Conservation (phyloP, 2,329 filamentous ascomycete genomes). For the Colletotrichum tofieldiae region DNA sequence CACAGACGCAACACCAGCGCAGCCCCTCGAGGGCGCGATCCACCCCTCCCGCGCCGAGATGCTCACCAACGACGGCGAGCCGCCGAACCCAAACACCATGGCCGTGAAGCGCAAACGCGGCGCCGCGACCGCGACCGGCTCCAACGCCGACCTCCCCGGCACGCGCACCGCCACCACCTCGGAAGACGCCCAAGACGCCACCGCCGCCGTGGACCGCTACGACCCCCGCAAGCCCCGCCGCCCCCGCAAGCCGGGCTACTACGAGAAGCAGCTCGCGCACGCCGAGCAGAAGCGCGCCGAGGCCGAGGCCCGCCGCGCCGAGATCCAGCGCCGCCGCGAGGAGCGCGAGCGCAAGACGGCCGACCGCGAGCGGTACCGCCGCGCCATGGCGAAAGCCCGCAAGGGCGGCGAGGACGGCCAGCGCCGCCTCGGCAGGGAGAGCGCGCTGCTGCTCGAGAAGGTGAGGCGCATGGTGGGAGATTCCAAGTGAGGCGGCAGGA, state of each 20-base stretch:
- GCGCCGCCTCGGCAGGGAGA: slow-evolving; percentile 87
- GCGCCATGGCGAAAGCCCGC: slow-evolving; percentile 81
- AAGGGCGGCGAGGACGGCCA: slow-evolving; percentile 78
- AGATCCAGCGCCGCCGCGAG: slow-evolving; percentile 66
- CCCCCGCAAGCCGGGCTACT: slow-evolving; percentile 67
- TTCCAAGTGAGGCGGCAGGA: slow-evolving; percentile 23
- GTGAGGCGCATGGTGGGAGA: slow-evolving; percentile 79
- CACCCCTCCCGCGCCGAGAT: slow-evolving; percentile 61
- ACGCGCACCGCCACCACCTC: slow-evolving; percentile 9
- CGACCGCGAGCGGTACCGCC: slow-evolving; percentile 75
- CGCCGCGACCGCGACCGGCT: background rate
- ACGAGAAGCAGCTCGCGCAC: slow-evolving; percentile 73
- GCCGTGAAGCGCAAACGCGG: slow-evolving; percentile 38
- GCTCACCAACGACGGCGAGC: slow-evolving; percentile 51
- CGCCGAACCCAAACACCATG: slow-evolving; percentile 43
- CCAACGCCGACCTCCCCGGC: slow-evolving; percentile 43
- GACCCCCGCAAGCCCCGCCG: slow-evolving; percentile 42
- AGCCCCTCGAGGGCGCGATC: slow-evolving; percentile 48
- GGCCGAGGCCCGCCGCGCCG: slow-evolving; percentile 59
- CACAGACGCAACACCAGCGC: slow-evolving; percentile 10
- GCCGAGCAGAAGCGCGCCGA: slow-evolving; percentile 62
- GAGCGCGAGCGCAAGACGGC: slow-evolving; percentile 78
- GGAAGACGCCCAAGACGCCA: slow-evolving; percentile 12
- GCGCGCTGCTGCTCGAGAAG: slow-evolving; percentile 82
- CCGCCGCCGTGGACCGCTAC: slow-evolving; percentile 36